Conservation (phyloP, 2,329 filamentous ascomycete genomes). For the Anisogramma anomala region DNA sequence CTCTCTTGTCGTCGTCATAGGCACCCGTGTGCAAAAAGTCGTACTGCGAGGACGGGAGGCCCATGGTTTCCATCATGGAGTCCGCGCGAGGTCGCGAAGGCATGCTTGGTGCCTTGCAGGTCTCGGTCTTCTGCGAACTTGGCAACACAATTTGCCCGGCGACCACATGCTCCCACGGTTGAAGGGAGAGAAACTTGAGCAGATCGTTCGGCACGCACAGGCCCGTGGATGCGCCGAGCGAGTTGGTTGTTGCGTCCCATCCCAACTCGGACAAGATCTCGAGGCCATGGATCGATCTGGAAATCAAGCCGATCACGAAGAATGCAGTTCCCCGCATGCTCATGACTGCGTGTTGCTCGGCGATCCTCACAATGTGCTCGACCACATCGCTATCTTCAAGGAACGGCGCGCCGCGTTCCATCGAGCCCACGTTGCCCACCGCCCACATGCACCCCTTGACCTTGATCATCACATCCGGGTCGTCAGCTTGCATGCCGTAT, state of each 20-base stretch:
- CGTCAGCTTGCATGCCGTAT: slow-evolving; percentile 72
- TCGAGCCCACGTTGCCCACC: slow-evolving; percentile 93
- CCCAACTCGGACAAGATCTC: slow-evolving; percentile 82
- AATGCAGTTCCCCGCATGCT: slow-evolving; percentile 91
- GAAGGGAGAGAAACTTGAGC: slow-evolving; percentile 63
- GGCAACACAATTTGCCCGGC: slow-evolving; percentile 38
- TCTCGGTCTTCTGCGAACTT: slow-evolving; percentile 41
- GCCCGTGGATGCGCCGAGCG: slow-evolving; percentile 70
- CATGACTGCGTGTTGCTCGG: slow-evolving; percentile 78
- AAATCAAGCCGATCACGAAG: slow-evolving; percentile 88
- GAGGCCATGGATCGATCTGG: slow-evolving; percentile 79
- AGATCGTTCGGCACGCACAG: slow-evolving; percentile 77
- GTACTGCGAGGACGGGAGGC: slow-evolving; percentile 9
- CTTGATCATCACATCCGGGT: slow-evolving; percentile 75
- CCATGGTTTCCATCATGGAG: slow-evolving; percentile 24
- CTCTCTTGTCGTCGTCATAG: slow-evolving; percentile 15
- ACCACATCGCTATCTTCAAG: slow-evolving; percentile 85
- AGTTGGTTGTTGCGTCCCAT: slow-evolving; percentile 85
- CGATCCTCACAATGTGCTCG: slow-evolving; percentile 75
- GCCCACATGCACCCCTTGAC: slow-evolving; percentile 97
- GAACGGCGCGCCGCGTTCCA: slow-evolving; percentile 93
- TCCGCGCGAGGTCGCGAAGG: slow-evolving; percentile 29
- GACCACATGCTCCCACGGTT: slow-evolving; percentile 43
- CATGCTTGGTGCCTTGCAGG: slow-evolving; percentile 30
- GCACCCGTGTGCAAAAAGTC: slow-evolving; percentile 8